Percentiles rank a stretch among this genome's conserved stretches.
phyloP scores from a whole-genome alignment of 768 basidiomycete genomes.

The Boletus sp. region DNA sequence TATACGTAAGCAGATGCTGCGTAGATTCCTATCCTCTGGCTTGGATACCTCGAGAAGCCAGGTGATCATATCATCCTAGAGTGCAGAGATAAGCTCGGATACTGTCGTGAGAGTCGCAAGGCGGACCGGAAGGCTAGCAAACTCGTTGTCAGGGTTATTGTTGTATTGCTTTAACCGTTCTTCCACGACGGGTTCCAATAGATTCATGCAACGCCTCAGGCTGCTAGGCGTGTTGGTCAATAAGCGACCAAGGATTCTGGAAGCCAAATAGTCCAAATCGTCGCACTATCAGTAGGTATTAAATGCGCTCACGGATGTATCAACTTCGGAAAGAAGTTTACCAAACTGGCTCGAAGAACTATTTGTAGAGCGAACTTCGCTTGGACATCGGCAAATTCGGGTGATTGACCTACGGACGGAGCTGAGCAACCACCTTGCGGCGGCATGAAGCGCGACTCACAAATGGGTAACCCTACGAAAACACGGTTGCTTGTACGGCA shows the following conservation, averaged over 20 bases:
- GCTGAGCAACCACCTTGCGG: slow-evolving; percentile 5
- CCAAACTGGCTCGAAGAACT: slow-evolving; percentile 29
- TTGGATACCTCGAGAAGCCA: slow-evolving; percentile 40
- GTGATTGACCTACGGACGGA: slow-evolving; percentile 32
- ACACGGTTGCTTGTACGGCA: slow-evolving; percentile 41
- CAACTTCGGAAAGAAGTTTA: slow-evolving; percentile 35
- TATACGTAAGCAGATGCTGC: slow-evolving; percentile 32
- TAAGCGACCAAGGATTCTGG: slow-evolving; percentile 32
- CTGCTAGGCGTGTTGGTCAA: slow-evolving; percentile 34
- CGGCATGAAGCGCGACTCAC: slow-evolving; percentile 24
- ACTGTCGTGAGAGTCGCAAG: neutral
- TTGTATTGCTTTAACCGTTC: slow-evolving; percentile 32
- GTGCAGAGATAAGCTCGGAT: slow-evolving; percentile 4
- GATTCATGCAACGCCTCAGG: slow-evolving; percentile 28
- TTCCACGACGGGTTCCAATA: slow-evolving; percentile 33
- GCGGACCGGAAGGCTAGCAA: slow-evolving; percentile 34
- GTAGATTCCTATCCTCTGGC: slow-evolving; percentile 28
- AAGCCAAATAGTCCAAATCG: slow-evolving; percentile 14
- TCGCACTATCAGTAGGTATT: slow-evolving; percentile 4
- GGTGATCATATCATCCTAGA: slow-evolving; percentile 39
- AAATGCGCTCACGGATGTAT: slow-evolving; percentile 32
- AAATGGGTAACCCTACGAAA: slow-evolving; percentile 39
- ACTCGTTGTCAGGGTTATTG: slow-evolving; percentile 17
- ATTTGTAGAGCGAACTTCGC: slow-evolving; percentile 36
- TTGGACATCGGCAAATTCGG: slow-evolving; percentile 36